Conservation (phyloP, 2,329 filamentous ascomycete species). For the Teratosphaeria destructans region DNA sequence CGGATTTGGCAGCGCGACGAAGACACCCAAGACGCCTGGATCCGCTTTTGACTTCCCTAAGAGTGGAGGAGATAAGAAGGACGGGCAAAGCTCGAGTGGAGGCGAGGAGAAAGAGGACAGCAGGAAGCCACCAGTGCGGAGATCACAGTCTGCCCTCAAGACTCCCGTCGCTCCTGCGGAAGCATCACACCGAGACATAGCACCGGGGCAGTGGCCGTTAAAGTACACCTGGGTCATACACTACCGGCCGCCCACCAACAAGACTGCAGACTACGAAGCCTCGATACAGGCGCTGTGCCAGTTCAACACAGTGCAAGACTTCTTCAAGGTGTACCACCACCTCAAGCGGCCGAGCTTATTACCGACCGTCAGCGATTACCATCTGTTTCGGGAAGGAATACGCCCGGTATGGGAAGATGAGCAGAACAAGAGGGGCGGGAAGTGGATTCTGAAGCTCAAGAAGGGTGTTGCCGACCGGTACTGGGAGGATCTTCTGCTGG, state of each 20-base stretch:
- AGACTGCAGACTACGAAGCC: constrained; percentile 97
- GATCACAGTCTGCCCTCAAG: constrained; percentile 15
- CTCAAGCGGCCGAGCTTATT: constrained; percentile 80
- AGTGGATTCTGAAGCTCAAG: constrained; percentile 94
- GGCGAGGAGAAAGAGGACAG: constrained; percentile 27
- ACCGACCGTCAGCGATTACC: constrained; percentile 91
- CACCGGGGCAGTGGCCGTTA: constrained; percentile 41
- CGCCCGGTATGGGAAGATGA: constrained; percentile 98
- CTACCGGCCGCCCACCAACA: constrained; percentile 93
- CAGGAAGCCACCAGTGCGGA: constrained; percentile 15
- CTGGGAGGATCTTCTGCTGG: constrained; percentile 89
- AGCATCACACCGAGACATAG: neutral
- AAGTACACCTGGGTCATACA: constrained; percentile 92
- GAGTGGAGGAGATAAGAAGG: constrained; percentile 51
- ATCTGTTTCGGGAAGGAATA: constrained; percentile 94
- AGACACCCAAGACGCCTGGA: constrained; percentile 69
- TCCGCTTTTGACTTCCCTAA: constrained; percentile 69
- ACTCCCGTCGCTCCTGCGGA: constrained; percentile 8
- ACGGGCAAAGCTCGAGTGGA: constrained; percentile 35
- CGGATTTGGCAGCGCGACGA: constrained; percentile 69
- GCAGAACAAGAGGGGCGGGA: constrained; percentile 89
- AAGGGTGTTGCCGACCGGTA: constrained; percentile 95
- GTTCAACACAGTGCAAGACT: constrained; percentile 76
- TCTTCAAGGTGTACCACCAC: constrained; percentile 81
- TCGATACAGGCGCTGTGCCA: constrained; percentile 79